Percentiles rank a stretch among this genome's conserved stretches.
Conservation (phyloP, 768 basidiomycete species). For the Cubamyces lactineus region DNA sequence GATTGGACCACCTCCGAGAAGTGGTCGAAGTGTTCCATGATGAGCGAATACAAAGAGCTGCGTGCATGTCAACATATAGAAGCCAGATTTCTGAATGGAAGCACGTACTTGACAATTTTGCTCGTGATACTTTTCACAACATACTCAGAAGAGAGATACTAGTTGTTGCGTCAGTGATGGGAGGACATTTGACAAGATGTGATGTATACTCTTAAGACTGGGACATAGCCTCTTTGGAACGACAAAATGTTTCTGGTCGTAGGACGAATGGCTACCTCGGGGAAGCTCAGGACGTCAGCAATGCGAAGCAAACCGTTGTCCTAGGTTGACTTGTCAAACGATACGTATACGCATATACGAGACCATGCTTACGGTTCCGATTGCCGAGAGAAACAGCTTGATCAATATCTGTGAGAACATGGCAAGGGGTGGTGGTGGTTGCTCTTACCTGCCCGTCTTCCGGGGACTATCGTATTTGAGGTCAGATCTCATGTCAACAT, state of each 20-base stretch:
- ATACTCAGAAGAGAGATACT: constrained; percentile 64
- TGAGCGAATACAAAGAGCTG: constrained; percentile 21
- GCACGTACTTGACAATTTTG: constrained; percentile 52
- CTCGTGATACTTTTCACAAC: constrained; percentile 59
- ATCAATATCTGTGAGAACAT: neutral
- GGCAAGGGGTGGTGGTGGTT: constrained; percentile 1
- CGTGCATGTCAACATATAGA: too few species aligned
- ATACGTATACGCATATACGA: too few species aligned
- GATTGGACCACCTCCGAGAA: constrained; percentile 45
- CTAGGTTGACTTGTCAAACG: constrained; percentile 29
- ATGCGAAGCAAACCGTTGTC: constrained; percentile 55
- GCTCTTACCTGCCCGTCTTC: constrained; percentile 51
- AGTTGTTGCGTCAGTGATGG: neutral
- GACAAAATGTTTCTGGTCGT: constrained; percentile 44
- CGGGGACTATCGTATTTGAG: constrained; percentile 36
- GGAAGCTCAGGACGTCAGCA: constrained; percentile 51
- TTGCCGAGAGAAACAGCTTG: constrained; percentile 42
- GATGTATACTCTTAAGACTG: constrained; percentile 48
- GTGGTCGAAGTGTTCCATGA: constrained; percentile 34
- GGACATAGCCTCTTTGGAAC: constrained; percentile 60
- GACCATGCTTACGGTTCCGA: constrained; percentile 40
- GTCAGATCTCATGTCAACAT: too few species aligned
- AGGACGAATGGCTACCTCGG: constrained; percentile 43
- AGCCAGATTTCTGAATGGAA: neutral
- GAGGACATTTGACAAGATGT: constrained; percentile 1